A percentile compares a stretch with the other conserved stretches of the same genome.
phyloP scores from a whole-genome alignment of 768 basidiomycete species.

The Leucocoprinus sp. region DNA sequence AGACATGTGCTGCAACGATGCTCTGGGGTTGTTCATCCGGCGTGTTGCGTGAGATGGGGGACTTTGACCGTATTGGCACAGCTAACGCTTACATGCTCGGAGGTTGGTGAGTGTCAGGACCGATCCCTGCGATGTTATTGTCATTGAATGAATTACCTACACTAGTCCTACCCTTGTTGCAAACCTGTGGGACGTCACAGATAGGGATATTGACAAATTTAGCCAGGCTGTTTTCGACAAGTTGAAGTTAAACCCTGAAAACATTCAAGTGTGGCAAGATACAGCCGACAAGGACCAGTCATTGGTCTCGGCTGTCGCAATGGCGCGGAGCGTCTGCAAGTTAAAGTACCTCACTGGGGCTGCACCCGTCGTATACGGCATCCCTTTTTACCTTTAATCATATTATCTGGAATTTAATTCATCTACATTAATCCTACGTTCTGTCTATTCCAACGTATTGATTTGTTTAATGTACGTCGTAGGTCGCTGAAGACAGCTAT shows the following conservation, averaged over 20 bases:
- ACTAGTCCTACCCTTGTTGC: slow-evolving; percentile 84
- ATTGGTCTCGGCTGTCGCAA: slow-evolving; percentile 69
- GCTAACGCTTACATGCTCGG: slow-evolving; percentile 95
- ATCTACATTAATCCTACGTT: not conserved
- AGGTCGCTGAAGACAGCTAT: too few species aligned
- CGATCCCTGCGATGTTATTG: not conserved
- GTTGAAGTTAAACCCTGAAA: slow-evolving; percentile 36
- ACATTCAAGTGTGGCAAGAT: slow-evolving; percentile 9
- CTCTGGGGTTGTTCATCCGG: slow-evolving; percentile 99
- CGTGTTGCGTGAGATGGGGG: slow-evolving; percentile 79
- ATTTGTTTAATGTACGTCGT: not conserved
- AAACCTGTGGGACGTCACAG: slow-evolving; percentile 98
- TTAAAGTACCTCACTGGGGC: slow-evolving; percentile 92
- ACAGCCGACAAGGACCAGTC: slow-evolving; percentile 22
- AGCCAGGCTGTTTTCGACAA: slow-evolving; percentile 77
- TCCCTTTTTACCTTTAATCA: slow-evolving; percentile 73
- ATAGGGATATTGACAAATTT: slow-evolving; percentile 93
- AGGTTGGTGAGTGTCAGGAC: slow-evolving; percentile 67
- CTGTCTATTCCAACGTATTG: not conserved
- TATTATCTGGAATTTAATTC: not conserved
- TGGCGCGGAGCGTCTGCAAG: slow-evolving; percentile 76
- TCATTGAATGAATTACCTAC: not conserved
- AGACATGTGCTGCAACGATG: slow-evolving; percentile 89
- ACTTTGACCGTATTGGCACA: slow-evolving; percentile 87
- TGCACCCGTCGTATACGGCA: slow-evolving; percentile 90